phyloP scores from a whole-genome alignment of 345 rosid genomes.

The Eucalyptus paniculata region DNA sequence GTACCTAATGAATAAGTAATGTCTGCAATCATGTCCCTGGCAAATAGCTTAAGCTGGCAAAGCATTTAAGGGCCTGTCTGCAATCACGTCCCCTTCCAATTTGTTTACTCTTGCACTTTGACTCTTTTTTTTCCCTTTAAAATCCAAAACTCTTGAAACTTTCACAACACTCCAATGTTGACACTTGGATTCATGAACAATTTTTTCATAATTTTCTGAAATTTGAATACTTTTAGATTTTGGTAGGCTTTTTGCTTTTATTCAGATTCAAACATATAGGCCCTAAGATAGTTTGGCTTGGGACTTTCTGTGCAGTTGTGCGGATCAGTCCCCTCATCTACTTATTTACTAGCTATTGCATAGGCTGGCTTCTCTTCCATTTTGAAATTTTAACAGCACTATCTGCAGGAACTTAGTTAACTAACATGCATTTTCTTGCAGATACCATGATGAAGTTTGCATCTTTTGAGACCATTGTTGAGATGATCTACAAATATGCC shows the following conservation, averaged over 20 bases:
- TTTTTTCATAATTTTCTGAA: background rate
- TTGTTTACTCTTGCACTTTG: background rate
- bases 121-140: background rate
- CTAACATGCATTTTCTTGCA: constrained; percentile 10
- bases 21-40: background rate
- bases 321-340: background rate
- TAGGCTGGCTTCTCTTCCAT: background rate
- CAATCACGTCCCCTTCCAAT: background rate
- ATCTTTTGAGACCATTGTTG: constrained; percentile 82
- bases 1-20: background rate
- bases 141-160: background rate
- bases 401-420: background rate
- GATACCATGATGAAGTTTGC: constrained; percentile 99
- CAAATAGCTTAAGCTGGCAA: background rate
- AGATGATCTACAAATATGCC: constrained; percentile 62
- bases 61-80: background rate
- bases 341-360: background rate
- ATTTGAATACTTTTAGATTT: background rate
- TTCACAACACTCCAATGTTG: background rate
- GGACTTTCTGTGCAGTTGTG: background rate
- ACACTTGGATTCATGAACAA: background rate
- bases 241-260: background rate
- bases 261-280: background rate
- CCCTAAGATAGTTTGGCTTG: background rate
- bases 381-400: background rate